Base-by-base conservation (phyloP, 177 flowering plant species). In the Vitis hybrid region DNA sequence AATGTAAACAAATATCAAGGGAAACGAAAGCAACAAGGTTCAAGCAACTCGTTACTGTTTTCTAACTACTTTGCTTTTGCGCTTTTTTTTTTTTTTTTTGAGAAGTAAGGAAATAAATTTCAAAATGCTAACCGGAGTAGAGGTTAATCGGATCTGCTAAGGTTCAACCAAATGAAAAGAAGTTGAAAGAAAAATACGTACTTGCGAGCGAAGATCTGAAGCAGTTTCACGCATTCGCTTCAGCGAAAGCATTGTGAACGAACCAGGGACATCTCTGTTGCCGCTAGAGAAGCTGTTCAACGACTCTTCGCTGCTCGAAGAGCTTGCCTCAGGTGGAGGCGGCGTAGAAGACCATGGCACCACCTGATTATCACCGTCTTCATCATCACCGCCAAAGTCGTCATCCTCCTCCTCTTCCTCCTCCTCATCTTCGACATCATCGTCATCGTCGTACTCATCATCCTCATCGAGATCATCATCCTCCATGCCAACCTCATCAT, bases 301-400 rank as follows among this genome's bases (percentile, higher is more conserved):
- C 10, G 63, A 60, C 5, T 75, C 78, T 26, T 73, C 77, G 52
- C 73, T 72, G 53, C 81, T 68, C 26, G 78, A 68, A 48, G 76
- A 68, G 60, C 81, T 79, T 19, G 57, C 45, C 11, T 69, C 26
- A 11, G 81, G 74, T 20, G 76, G 79, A 11, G 73, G 78, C 20
- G 73, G 48, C 29, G 70, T 50, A 5, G 62, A 59, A 1, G 70
- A 53, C 77, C 63, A 73, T 52, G 77, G 80, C 71, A 77, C 84
- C 48, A 67, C 78, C 5, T 77, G 77, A 15, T 50, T 68, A 2
- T 72, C 79, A 0, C 56, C 74, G 1, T 57, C 78, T 0, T 68
- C 71, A 9, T 63, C 67, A 48, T n/a, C 65, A 13, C 15, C 51
- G 18, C 18, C 29, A n/a, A 4, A 53, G 22, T 65, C 67, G 9